Evolutionary conservation across 192 early-diverging fungal genomes (phyloP), one percentile per base, ranked within the genome.

Genomic region (Rhizoclosmatium sp.): DNA sequence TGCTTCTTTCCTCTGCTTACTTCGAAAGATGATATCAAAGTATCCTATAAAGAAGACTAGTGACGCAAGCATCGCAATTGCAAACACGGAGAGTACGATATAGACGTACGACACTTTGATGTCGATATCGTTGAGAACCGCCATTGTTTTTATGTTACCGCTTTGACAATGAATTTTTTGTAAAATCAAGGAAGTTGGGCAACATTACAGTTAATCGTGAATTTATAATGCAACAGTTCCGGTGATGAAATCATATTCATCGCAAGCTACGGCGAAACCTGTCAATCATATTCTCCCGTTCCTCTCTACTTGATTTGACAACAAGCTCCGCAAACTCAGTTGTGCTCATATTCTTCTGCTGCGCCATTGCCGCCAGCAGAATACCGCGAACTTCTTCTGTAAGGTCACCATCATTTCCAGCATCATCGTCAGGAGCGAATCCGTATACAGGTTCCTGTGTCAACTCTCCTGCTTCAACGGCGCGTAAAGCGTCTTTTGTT

Each of bases 371-470:
- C 21, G 21, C 21, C 60, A 62, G 21, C 5, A 62, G 5, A 7
- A 21, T 23, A 19, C 21, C 7, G 9, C 60, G 60, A 62, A 19
- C 60, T 40, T 62, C 60, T 40, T 62, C 60, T 62, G 60, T 62
- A 40, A 62, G 0, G 7, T 9, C 60, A 31, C 60, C 60, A 21
- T 19, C 60, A 40, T 62, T 21, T 7, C 39, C 60, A 62, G 39
- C 60, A 40, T 62, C 60, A 62, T 62, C 60, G 5, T 62, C 60
- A 7, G 60, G 60, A 7, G 60, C 60, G 39, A 62, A 62, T 21
- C 60, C 60, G 21, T 62, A 62, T 19, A 62, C 60, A 4, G 60
- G 14, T 62, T 62, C 60, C 39, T 62, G 60, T 7, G 60, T 62
- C 9, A 21, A 62, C 23, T 62, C 10, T 21, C 60, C 60, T 7